phyloP scores from a whole-genome alignment of 2,329 filamentous ascomycete species.

The Trichophyton simii region DNA sequence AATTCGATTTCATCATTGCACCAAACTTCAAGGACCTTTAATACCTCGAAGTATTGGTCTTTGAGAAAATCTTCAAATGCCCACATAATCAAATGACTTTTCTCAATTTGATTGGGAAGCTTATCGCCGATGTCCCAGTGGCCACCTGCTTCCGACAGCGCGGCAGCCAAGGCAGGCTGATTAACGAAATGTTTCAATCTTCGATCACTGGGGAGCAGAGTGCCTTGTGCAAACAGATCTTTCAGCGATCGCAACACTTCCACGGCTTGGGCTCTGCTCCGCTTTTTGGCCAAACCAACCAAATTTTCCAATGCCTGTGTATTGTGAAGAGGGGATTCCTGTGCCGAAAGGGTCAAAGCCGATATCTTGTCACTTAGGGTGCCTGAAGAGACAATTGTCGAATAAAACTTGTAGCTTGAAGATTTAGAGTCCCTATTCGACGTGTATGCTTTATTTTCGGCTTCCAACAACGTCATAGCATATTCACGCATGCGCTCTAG shows the following conservation, averaged over 20 bases:
- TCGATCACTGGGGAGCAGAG: conserved; percentile 68
- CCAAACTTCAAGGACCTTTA: conserved; percentile 85
- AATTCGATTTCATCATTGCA: conserved; percentile 93
- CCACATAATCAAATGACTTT: conserved; percentile 73
- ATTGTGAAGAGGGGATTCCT: conserved; percentile 92
- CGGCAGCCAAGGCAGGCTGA: conserved; percentile 63
- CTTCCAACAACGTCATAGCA: conserved; percentile 60
- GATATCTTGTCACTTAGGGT: conserved; percentile 96
- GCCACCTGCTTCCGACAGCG: conserved; percentile 50
- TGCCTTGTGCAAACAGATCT: conserved; percentile 82
- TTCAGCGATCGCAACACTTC: conserved; percentile 87
- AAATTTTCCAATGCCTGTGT: conserved; percentile 78
- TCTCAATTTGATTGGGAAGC: conserved; percentile 60
- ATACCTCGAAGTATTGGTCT: conserved; percentile 79
- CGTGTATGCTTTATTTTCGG: conserved; percentile 64
- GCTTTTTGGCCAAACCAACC: conserved; percentile 73
- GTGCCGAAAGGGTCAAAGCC: conserved; percentile 80
- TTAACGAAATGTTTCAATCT: conserved; percentile 66
- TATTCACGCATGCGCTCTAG: conserved; percentile 51
- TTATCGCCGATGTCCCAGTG: conserved; percentile 58
- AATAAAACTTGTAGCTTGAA: conserved; percentile 89
- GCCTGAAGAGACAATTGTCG: conserved; percentile 91
- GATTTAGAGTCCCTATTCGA: conserved; percentile 58
- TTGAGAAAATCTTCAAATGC: conserved; percentile 94
- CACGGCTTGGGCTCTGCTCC: conserved; percentile 82